Percentiles rank a stretch among this genome's conserved stretches.
phyloP scores from a whole-genome alignment of 768 basidiomycete genomes.

The Phanerochaete carnosa region DNA sequence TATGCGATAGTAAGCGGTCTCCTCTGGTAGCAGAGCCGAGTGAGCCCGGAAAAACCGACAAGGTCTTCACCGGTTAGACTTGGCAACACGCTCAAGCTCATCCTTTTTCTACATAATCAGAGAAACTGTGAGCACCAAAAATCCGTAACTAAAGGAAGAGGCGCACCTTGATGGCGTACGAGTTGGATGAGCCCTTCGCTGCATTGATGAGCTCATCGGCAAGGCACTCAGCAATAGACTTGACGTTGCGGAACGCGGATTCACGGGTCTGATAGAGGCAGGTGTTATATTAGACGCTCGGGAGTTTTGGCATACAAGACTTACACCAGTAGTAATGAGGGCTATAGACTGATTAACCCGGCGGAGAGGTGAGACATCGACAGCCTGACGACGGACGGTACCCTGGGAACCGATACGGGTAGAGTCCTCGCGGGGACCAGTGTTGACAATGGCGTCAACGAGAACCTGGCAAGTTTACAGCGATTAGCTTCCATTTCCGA shows the following conservation, averaged over 20 bases:
- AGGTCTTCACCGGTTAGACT: conserved; percentile 92
- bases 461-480: conserved; percentile 55
- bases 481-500: neutral
- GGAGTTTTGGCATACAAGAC: conserved; percentile 28
- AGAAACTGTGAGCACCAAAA: conserved; percentile 7
- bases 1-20: conserved; percentile 8
- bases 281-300: neutral
- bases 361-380: conserved; percentile 98
- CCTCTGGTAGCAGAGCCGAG: conserved; percentile 2
- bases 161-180: conserved; percentile 87
- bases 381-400: conserved; percentile 98
- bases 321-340: conserved; percentile 92
- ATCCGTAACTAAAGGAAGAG: neutral
- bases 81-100: conserved; percentile 99
- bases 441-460: conserved; percentile 99
- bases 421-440: conserved; percentile 98
- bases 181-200: conserved; percentile 99
- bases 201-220: conserved; percentile 99
- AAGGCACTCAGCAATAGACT: conserved; percentile 97
- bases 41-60: neutral
- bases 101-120: conserved; percentile 76
- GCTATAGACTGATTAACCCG: conserved; percentile 97
- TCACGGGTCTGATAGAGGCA: conserved; percentile 76
- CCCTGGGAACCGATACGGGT: conserved; percentile 99
- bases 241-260: conserved; percentile 99